Evolutionary conservation across 768 basidiomycete genomes (phyloP).

Genomic region (Chlorophyllum brunneum): DNA sequence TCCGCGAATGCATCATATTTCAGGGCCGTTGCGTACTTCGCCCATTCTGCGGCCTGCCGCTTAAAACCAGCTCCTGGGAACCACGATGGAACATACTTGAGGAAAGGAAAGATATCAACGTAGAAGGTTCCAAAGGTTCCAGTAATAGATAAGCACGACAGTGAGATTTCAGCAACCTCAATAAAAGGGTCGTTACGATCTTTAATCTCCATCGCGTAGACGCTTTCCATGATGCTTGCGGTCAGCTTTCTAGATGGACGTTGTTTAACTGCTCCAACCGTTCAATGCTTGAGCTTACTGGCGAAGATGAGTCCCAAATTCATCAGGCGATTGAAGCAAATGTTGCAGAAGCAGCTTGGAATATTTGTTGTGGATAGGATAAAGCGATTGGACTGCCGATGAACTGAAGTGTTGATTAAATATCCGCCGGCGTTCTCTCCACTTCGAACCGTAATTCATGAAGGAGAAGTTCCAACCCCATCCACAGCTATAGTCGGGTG

Average conservation of each 20-base stretch:
- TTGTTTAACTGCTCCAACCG: not conserved
- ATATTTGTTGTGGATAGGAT: conserved; percentile 22
- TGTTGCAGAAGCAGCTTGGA: not conserved
- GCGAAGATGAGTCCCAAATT: not conserved
- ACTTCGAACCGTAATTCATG: not conserved
- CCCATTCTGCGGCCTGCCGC: conserved; percentile 11
- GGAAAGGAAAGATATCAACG: conserved; percentile 26
- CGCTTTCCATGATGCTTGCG: conserved; percentile 20
- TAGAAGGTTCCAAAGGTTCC: conserved; percentile 27
- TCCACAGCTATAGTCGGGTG: not conserved
- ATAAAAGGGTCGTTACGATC: conserved; percentile 23
- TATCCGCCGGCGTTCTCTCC: conserved; percentile 10
- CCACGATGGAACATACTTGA: conserved; percentile 24
- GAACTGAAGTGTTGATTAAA: conserved; percentile 9
- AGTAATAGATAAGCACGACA: conserved; percentile 22
- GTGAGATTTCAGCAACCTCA: conserved; percentile 22
- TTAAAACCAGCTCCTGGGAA: conserved; percentile 21
- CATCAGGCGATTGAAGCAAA: not conserved
- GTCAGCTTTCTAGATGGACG: not conserved
- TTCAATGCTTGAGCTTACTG: not conserved
- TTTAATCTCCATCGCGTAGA: conserved; percentile 43
- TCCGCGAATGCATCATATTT: conserved; percentile 16
- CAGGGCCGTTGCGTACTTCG: conserved; percentile 13
- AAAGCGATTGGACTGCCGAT: conserved; percentile 28
- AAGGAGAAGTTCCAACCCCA: conserved; percentile 7